A percentile compares a stretch with the other conserved stretches of the same genome.
Conservation (phyloP, 169 alveolate genomes). For the Theileria sp. region DNA sequence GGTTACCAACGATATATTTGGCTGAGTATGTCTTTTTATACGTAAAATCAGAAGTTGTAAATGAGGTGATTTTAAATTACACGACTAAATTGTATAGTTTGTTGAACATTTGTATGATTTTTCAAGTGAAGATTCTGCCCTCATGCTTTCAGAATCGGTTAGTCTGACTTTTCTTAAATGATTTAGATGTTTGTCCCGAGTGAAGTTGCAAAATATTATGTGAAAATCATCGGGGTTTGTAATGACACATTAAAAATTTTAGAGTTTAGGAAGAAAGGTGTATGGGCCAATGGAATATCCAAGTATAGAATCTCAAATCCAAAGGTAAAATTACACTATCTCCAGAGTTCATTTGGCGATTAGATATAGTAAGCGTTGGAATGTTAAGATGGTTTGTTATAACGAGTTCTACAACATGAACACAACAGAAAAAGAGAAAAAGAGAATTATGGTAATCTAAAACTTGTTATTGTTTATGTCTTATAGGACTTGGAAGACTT, state of each 20-base stretch:
- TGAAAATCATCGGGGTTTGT: not conserved
- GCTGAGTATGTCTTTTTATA: not conserved
- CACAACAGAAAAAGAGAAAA: constrained; percentile 34
- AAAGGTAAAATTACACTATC: not conserved
- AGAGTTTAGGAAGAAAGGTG: not conserved
- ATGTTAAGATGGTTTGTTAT: constrained; percentile 19
- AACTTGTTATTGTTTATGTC: too few species aligned
- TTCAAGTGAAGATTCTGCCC: constrained; percentile 10
- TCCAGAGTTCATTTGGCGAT: not conserved
- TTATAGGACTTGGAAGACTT: constrained; percentile 44
- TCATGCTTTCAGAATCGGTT: not conserved
- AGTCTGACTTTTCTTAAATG: not conserved
- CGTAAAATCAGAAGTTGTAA: not conserved
- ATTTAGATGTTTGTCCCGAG: not conserved
- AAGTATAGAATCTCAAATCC: not conserved
- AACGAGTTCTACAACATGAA: constrained; percentile 35
- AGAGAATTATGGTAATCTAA: constrained; percentile 29
- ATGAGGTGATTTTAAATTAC: not conserved
- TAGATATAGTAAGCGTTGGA: constrained; percentile 52
- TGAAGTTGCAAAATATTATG: not conserved
- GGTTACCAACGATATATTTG: not conserved
- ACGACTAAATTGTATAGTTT: not conserved
- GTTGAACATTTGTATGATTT: not conserved
- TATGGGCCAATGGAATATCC: not conserved
- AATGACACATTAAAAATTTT: not conserved